Base-by-base conservation (phyloP, 176 grass and related monocot genomes). In the Oryza glumipatula region DNA sequence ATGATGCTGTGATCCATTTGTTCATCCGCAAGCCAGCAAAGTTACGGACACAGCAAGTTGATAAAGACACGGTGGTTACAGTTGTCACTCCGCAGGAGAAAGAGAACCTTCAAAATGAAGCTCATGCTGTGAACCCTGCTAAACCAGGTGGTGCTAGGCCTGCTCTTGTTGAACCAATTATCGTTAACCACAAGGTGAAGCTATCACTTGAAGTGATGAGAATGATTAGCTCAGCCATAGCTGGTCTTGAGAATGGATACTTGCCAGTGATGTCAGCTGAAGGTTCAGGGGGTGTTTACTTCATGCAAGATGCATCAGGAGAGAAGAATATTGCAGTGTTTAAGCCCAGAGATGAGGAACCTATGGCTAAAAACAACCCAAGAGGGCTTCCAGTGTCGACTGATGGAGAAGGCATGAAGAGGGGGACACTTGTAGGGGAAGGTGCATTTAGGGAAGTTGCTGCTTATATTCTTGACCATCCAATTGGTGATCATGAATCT, bases 321-420 rank as follows among this genome's bases (percentile, higher is more conserved):
- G 30, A 82, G 52, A 86, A 88, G 41, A 88, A 88, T 60, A 77
- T 94, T 68, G 85, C 86, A 16, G 94, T 97, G 73, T 97, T 97
- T 41, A 94, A 97, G 88, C 94, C 94, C 36, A 92, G 90, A 9
- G 94, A 97, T 76, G 94, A 97, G 74, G 94, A 97, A 82, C 94
- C 94, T 30, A 94, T 89, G 89, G 91, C 89, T 0, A 26, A 81
- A 49, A 94, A 97, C 75, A 97, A 97, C 63, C 94, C 92, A 38
- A 88, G 89, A 74, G 85, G 91, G 16, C 81, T 92, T 80, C 91
- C 92, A 22, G 35, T 86, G 67, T 92, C 92, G 0, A 79, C 85
- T 36, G 82, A 97, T 70, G 94, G 92, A 7, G 94, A 97, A 81
- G 94, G 94, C 17, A 86, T 97, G 84, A 97, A 94, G 65, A 88